Conservation (phyloP, 73 alveolate genomes). For the Paramecium primaurelia region DNA sequence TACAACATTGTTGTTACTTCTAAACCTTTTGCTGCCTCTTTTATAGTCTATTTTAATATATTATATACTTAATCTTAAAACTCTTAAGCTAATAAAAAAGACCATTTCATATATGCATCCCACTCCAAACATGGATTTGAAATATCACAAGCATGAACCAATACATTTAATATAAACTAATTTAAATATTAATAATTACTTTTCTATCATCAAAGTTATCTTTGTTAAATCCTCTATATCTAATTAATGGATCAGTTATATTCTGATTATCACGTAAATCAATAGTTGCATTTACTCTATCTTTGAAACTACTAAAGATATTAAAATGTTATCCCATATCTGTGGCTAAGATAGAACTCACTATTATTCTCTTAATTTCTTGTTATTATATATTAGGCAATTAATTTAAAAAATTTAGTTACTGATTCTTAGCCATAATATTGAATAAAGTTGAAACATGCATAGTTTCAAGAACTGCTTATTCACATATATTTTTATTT, state of each 20-base stretch:
- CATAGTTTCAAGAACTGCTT: conserved; percentile 54
- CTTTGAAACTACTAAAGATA: background rate
- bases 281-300: background rate
- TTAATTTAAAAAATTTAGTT: background rate
- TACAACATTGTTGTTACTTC: conserved; percentile 13
- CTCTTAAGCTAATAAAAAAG: background rate
- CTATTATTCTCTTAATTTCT: background rate
- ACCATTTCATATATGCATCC: conserved; percentile 50
- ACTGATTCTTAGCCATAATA: background rate
- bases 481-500: background rate
- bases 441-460: conserved; percentile 44
- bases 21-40: conserved; percentile 44
- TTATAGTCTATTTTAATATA: conserved; percentile 24
- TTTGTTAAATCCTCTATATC: background rate
- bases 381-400: background rate
- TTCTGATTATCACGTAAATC: background rate
- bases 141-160: conserved; percentile 53
- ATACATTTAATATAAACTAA: background rate
- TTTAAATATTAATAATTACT: background rate
- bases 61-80: conserved; percentile 40
- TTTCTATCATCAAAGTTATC: conserved; percentile 14
- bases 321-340: conserved; percentile 3
- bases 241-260: background rate
- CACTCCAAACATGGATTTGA: conserved; percentile 46
- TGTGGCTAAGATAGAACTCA: background rate